Percentiles rank a stretch among this genome's conserved stretches.
These are phyloP conservation scores for Berkeleyomyces basicola DNA, from an alignment of 2,329 filamentous ascomycete genomes.

Conservation along the genomic window DNA sequence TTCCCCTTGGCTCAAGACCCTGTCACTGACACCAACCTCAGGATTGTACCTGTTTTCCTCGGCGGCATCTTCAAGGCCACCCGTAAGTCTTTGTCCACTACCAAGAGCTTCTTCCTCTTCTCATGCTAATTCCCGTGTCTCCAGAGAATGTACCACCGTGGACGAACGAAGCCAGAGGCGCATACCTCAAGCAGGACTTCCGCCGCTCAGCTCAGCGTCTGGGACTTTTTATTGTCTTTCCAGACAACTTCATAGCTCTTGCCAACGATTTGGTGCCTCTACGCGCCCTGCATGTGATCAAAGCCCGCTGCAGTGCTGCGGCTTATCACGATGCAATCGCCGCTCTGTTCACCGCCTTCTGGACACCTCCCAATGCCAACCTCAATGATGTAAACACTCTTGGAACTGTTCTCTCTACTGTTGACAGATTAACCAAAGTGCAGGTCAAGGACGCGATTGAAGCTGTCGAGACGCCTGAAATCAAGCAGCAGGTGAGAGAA, in stretches of 20 bases:
- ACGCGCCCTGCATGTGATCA: conserved; percentile 50
- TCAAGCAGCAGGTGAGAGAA: conserved; percentile 30
- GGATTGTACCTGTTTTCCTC: conserved; percentile 56
- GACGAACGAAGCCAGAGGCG: conserved; percentile 49
- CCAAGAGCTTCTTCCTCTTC: not conserved
- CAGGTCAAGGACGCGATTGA: too few species aligned
- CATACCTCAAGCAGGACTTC: conserved; percentile 32
- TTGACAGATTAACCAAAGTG: too few species aligned
- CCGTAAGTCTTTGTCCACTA: conserved; percentile 22
- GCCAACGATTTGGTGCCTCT: conserved; percentile 38
- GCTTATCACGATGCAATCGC: conserved; percentile 37
- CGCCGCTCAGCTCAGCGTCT: conserved; percentile 24
- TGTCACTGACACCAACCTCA: conserved; percentile 19
- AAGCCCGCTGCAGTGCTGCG: conserved; percentile 32
- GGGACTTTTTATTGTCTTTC: conserved; percentile 22
- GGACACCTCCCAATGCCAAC: conserved; percentile 40
- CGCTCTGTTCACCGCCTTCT: conserved; percentile 43
- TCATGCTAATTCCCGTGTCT: not conserved
- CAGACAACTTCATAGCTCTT: conserved; percentile 27
- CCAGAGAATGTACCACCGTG: conserved; percentile 61
- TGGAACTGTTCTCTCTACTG: conserved; percentile 20
- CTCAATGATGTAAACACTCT: conserved; percentile 40
- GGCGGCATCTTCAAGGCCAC: conserved; percentile 46
- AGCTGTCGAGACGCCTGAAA: conserved; percentile 23
- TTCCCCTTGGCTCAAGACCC: not conserved